Evolutionary conservation across 202 grass and related monocot species (phyloP).

Genomic region (Carex sylvatica): DNA sequence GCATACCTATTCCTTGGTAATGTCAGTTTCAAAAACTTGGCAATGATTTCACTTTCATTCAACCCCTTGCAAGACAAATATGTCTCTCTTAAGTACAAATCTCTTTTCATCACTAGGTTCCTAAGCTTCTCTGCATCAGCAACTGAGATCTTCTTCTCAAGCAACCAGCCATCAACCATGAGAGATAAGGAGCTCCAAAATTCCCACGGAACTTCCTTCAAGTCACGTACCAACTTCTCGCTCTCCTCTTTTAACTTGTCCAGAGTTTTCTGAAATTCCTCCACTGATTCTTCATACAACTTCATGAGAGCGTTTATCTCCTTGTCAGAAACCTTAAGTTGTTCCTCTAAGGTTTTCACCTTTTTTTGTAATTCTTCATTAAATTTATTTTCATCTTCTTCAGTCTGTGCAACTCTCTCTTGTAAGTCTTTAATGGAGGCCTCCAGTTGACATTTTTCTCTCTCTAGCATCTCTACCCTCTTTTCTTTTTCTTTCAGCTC

Average conservation of each 20-base stretch:
- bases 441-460: constrained; percentile 57
- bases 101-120: constrained; percentile 75
- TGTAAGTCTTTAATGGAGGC: constrained; percentile 50
- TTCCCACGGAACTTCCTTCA: constrained; percentile 52
- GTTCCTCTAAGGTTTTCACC: constrained; percentile 58
- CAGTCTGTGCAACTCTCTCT: constrained; percentile 42
- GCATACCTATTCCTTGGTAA: constrained; percentile 52
- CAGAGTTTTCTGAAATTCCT: constrained; percentile 71
- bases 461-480: constrained; percentile 54
- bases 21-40: constrained; percentile 71
- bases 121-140: constrained; percentile 56
- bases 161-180: constrained; percentile 80
- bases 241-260: constrained; percentile 71
- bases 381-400: constrained; percentile 50
- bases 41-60: constrained; percentile 60
- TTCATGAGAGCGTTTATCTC: constrained; percentile 76
- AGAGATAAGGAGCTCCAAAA: constrained; percentile 84
- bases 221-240: constrained; percentile 46
- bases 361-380: constrained; percentile 63
- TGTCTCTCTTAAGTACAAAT: constrained; percentile 57
- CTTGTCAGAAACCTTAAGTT: constrained; percentile 48
- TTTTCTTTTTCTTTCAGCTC: constrained; percentile 59
- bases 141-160: constrained; percentile 82
- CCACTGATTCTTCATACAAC: constrained; percentile 75
- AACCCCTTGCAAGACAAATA: constrained; percentile 71